Evolutionary conservation across 805 yeast species (phyloP).

Genomic region (Scheffersomyces amazonensis): DNA sequence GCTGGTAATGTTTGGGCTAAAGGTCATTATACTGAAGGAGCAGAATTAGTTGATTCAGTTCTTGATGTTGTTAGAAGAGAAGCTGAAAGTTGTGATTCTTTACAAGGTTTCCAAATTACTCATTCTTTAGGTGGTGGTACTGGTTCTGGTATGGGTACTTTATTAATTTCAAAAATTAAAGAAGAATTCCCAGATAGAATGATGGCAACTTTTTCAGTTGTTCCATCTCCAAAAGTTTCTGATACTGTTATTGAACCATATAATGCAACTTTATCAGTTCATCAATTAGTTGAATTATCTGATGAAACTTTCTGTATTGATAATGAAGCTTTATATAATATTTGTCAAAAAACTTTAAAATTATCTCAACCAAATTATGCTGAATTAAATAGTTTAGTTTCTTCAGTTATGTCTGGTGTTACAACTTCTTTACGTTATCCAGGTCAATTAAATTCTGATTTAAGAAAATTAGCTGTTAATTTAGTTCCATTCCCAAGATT

Average conservation of each 20-base stretch:
- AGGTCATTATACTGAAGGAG: constrained; percentile 96
- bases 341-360: constrained; percentile 83
- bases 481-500: constrained; percentile 93
- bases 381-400: constrained; percentile 79
- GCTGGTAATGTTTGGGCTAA: constrained; percentile 98
- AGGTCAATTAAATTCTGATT: constrained; percentile 90
- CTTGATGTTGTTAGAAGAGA: constrained; percentile 90
- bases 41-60: constrained; percentile 87
- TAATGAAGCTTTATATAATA: constrained; percentile 88
- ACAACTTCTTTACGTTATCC: constrained; percentile 93
- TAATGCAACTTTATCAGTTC: constrained; percentile 87
- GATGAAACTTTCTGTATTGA: constrained; percentile 95
- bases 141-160: constrained; percentile 95
- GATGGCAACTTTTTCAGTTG: constrained; percentile 93
- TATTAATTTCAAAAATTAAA: constrained; percentile 78
- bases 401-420: constrained; percentile 93
- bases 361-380: constrained; percentile 73
- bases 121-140: constrained; percentile 75
- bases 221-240: constrained; percentile 86
- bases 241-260: constrained; percentile 96
- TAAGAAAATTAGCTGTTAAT: constrained; percentile 90
- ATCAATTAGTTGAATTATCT: constrained; percentile 85
- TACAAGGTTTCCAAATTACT: constrained; percentile 90
- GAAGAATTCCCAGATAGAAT: constrained; percentile 94
- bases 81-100: constrained; percentile 88